A percentile compares a stretch with the other conserved stretches of the same genome.
Evolutionary conservation across 2,329 filamentous ascomycete genomes (phyloP).

Genomic region (Paecilomyces niveus): DNA sequence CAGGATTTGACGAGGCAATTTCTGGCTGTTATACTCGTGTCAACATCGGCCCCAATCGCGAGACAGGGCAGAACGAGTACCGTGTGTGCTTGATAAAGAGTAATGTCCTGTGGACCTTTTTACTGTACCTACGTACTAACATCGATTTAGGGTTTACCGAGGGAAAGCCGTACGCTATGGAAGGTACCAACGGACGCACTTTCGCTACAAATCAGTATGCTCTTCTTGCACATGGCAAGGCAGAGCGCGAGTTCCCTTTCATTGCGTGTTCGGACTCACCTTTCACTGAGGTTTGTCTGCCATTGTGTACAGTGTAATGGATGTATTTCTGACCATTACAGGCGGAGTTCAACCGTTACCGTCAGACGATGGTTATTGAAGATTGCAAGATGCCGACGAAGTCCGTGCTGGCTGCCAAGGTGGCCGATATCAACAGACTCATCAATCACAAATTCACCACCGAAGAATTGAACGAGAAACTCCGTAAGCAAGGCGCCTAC

Average conservation of each 20-base stretch:
- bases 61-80: slow-evolving; percentile 69
- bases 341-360: slow-evolving; percentile 75
- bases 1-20: slow-evolving; percentile 76
- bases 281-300: slow-evolving; percentile 65
- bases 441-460: slow-evolving; percentile 77
- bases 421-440: slow-evolving; percentile 71
- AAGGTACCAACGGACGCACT: slow-evolving; percentile 62
- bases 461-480: slow-evolving; percentile 70
- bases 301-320: neutral
- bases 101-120: slow-evolving; percentile 31
- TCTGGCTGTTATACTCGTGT: slow-evolving; percentile 80
- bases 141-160: slow-evolving; percentile 61
- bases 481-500: slow-evolving; percentile 63
- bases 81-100: slow-evolving; percentile 84
- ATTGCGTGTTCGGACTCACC: slow-evolving; percentile 78
- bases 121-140: slow-evolving; percentile 16
- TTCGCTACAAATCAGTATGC: slow-evolving; percentile 85
- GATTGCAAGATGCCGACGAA: slow-evolving; percentile 68
- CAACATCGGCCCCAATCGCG: slow-evolving; percentile 68
- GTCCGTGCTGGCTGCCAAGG: slow-evolving; percentile 61
- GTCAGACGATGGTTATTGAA: slow-evolving; percentile 65
- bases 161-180: slow-evolving; percentile 77
- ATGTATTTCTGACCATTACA: slow-evolving; percentile 26
- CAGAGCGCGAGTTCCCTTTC: slow-evolving; percentile 80
- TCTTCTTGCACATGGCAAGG: slow-evolving; percentile 72